A percentile compares a stretch with the other conserved stretches of the same genome.
Evolutionary conservation across 2,329 filamentous ascomycete species (phyloP).

Genomic region (Aspergillus fijiensis): DNA sequence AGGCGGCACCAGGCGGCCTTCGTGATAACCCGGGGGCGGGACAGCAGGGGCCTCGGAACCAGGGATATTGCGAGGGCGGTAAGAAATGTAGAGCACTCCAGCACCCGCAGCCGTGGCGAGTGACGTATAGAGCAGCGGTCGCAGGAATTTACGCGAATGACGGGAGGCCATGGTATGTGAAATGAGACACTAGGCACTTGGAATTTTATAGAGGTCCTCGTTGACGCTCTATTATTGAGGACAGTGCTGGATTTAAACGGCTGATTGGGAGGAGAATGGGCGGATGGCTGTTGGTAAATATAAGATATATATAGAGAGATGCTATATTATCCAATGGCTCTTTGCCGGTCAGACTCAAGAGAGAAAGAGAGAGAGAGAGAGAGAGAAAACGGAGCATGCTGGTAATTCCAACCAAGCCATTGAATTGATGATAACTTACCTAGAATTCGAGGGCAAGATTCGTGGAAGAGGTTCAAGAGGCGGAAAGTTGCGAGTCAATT

Average conservation of each 20-base stretch:
- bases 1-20: constrained; percentile 57
- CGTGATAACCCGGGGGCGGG: constrained; percentile 61
- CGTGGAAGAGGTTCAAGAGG: neutral
- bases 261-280: neutral
- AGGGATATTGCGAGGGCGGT: constrained; percentile 64
- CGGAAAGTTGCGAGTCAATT: too few relatives aligned
- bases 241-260: neutral
- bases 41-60: constrained; percentile 62
- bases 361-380: too few relatives aligned
- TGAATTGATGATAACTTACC: neutral
- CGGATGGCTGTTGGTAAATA: neutral
- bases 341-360: neutral
- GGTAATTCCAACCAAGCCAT: neutral
- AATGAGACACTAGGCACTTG: neutral
- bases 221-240: neutral
- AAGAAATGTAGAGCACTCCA: constrained; percentile 60
- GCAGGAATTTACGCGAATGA: constrained; percentile 52
- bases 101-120: constrained; percentile 55
- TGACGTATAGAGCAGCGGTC: constrained; percentile 59
- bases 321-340: neutral
- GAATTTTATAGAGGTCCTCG: neutral
- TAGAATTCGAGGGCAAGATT: neutral
- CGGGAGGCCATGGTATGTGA: constrained; percentile 38
- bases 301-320: neutral
- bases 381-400: neutral